phyloP scores from a whole-genome alignment of 345 rosid species.

The Murraya koenigii region DNA sequence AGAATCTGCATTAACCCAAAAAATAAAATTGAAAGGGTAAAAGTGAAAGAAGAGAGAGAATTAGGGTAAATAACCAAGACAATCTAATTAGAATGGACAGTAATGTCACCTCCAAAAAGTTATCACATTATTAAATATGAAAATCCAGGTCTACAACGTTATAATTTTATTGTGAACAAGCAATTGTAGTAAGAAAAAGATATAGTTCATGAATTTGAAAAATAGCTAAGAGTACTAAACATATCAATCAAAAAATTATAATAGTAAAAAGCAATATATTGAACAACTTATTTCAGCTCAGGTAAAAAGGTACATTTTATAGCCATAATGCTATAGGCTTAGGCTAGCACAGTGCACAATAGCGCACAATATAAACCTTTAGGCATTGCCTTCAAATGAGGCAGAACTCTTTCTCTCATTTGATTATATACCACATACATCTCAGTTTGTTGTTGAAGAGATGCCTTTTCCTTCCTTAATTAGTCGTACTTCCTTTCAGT shows the following conservation, averaged over 20 bases:
- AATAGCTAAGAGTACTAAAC: neutral
- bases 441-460: neutral
- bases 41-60: neutral
- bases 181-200: neutral
- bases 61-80: neutral
- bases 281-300: neutral
- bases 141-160: neutral
- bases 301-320: neutral
- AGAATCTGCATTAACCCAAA: constrained; percentile 40
- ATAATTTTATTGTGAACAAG: neutral
- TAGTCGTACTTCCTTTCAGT: neutral
- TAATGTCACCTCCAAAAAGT: neutral
- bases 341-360: neutral
- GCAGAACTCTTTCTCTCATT: neutral
- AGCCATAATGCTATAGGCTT: neutral
- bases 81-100: neutral
- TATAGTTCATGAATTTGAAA: neutral
- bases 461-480: neutral
- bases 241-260: neutral
- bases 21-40: neutral
- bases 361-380: neutral
- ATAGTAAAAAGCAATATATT: neutral
- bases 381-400: neutral
- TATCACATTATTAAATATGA: neutral
- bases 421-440: neutral